Conservation (phyloP, 805 yeast genomes). For the Starmerella vitae region DNA sequence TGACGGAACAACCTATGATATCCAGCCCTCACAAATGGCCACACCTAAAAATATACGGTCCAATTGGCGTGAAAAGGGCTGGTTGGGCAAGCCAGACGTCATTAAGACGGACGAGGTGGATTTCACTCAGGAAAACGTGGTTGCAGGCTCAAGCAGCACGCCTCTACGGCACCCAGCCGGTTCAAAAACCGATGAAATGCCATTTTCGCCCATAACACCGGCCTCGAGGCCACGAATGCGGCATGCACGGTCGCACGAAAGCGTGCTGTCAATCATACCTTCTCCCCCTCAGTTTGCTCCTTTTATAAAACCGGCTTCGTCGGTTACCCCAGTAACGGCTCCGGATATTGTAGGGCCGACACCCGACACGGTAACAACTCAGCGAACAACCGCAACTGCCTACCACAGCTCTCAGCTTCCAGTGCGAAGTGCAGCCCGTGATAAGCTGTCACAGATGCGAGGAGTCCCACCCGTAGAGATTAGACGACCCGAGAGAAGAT, state of each 20-base stretch:
- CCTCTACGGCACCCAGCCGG: neutral
- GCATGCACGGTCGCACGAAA: constrained; percentile 18
- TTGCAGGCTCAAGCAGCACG: too few species aligned
- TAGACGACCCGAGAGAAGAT: constrained; percentile 7
- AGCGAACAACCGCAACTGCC: neutral
- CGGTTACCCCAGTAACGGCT: neutral
- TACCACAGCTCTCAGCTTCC: neutral
- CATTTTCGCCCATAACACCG: neutral
- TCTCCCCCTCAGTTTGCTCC: constrained; percentile 2
- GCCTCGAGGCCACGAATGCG: constrained; percentile 4
- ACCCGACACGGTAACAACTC: neutral
- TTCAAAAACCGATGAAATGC: too few species aligned
- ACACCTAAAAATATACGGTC: neutral
- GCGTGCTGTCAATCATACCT: constrained; percentile 14
- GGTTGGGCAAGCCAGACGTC: too few species aligned
- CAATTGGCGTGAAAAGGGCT: too few species aligned
- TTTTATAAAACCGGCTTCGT: neutral
- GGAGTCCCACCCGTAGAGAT: neutral
- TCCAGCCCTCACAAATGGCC: neutral
- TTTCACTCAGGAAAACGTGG: too few species aligned
- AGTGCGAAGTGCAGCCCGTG: constrained; percentile 1
- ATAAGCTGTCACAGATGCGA: constrained; percentile 7
- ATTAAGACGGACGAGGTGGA: too few species aligned
- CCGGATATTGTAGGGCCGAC: neutral
- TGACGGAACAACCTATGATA: neutral